Conservation (phyloP, 179 eudicot genomes). For the Gypsophila paniculata region DNA sequence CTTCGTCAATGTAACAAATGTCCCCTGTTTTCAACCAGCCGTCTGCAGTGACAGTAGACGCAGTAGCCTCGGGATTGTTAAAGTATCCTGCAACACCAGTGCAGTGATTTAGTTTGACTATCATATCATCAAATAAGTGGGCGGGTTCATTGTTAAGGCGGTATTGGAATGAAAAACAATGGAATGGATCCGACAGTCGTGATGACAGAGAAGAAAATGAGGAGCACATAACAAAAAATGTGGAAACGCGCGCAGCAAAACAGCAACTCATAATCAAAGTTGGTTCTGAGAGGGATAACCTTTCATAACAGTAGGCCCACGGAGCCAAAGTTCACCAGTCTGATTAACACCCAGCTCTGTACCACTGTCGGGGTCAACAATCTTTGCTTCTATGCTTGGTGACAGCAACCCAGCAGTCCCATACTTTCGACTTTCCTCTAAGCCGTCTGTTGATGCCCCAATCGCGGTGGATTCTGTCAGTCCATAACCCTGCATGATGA, state of each 20-base stretch:
- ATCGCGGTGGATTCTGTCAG: constrained; percentile 83
- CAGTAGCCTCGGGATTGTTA: constrained; percentile 45
- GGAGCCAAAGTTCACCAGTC: constrained; percentile 97
- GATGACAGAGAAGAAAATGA: too few species aligned
- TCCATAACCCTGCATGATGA: constrained; percentile 80
- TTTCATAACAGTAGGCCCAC: constrained; percentile 90
- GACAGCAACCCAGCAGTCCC: constrained; percentile 93
- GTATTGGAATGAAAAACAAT: too few species aligned
- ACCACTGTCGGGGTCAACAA: constrained; percentile 79
- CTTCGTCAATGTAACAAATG: constrained; percentile 51
- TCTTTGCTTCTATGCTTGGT: constrained; percentile 78
- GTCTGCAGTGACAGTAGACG: constrained; percentile 37
- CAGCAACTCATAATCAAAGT: not conserved
- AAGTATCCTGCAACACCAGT: constrained; percentile 37
- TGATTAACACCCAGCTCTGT: constrained; percentile 45
- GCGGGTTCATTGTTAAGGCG: not conserved
- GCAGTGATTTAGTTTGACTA: not conserved
- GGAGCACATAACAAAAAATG: too few species aligned
- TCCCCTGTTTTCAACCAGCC: constrained; percentile 58
- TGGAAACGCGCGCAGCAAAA: too few species aligned
- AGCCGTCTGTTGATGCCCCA: constrained; percentile 74
- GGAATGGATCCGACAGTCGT: too few species aligned
- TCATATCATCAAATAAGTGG: too few species aligned
- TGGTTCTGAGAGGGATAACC: constrained; percentile 31
- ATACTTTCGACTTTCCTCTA: constrained; percentile 83